A percentile compares a stretch with the other conserved stretches of the same genome.
These are phyloP conservation scores for Lignosus rhinocerotis DNA, from an alignment of 1,284 basidiomycete species.

Conservation along the genomic window DNA sequence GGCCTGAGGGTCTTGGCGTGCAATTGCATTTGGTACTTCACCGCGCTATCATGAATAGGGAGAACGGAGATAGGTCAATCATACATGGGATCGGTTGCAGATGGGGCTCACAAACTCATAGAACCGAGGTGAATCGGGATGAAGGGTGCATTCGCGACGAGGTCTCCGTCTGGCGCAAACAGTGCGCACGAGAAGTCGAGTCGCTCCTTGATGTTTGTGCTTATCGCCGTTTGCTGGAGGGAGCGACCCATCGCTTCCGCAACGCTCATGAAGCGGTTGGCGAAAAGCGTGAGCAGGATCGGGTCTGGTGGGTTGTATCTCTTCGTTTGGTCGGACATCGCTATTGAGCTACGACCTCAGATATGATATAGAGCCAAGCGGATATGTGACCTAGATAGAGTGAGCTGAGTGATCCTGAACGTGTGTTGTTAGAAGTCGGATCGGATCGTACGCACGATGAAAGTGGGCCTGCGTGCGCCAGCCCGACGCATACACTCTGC, in stretches of 20 bases:
- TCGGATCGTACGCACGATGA: no score
- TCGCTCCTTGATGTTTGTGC: constrained; percentile 89
- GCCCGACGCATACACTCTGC: not conserved
- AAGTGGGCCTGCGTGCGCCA: no score
- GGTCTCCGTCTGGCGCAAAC: constrained; percentile 87
- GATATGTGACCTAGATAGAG: not conserved
- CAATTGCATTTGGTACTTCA: constrained; percentile 86
- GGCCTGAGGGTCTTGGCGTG: constrained; percentile 70
- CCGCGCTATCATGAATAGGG: constrained; percentile 56
- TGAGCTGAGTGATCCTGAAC: not conserved
- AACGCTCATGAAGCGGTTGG: constrained; percentile 91
- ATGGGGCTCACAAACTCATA: constrained; percentile 75
- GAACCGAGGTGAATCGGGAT: constrained; percentile 80
- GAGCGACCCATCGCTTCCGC: constrained; percentile 93
- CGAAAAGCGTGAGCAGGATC: constrained; percentile 86
- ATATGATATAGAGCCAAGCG: not conserved
- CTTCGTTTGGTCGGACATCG: constrained; percentile 16
- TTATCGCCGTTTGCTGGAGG: constrained; percentile 87
- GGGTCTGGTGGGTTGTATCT: constrained; percentile 64
- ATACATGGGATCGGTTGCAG: not conserved
- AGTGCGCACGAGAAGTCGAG: constrained; percentile 90
- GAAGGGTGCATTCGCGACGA: constrained; percentile 90
- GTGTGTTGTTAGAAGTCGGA: no score
- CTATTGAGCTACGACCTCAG: not conserved
- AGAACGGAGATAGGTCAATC: no score